Evolutionary conservation across 1,139 yeast genomes (phyloP).

Genomic region (Candida neerlandica): DNA sequence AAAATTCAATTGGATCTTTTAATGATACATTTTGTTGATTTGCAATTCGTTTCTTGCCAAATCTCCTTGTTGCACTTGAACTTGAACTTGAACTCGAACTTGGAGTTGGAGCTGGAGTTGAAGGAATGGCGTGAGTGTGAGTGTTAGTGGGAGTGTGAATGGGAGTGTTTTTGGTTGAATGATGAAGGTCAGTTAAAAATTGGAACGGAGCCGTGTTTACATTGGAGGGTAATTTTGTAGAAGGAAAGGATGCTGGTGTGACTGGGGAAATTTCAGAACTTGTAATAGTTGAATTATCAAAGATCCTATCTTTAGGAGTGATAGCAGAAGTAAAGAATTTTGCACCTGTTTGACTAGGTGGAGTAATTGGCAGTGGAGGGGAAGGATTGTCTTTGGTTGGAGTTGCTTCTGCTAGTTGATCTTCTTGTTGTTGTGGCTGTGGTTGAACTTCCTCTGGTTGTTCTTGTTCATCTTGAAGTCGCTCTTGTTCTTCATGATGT

Average conservation of each 20-base stretch:
- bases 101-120: no score
- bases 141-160: not conserved
- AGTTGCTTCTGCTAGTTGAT: not conserved
- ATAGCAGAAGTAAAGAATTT: not conserved
- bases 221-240: not conserved
- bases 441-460: no score
- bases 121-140: no score
- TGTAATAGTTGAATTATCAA: not conserved
- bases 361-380: not conserved
- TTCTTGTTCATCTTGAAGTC: no score
- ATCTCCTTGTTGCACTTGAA: not conserved
- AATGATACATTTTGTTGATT: not conserved
- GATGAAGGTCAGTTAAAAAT: no score
- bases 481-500: not conserved
- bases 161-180: no score
- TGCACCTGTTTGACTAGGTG: not conserved
- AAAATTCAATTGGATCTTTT: not conserved
- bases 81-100: not conserved
- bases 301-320: constrained; percentile 2
- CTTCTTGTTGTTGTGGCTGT: not conserved
- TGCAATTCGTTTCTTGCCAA: not conserved
- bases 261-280: not conserved
- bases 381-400: not conserved
- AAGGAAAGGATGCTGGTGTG: not conserved
- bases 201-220: no score